These are phyloP conservation scores for Teratosphaeria epicoccoides DNA, from an alignment of 2,329 filamentous ascomycete genomes.

Conservation along the genomic window DNA sequence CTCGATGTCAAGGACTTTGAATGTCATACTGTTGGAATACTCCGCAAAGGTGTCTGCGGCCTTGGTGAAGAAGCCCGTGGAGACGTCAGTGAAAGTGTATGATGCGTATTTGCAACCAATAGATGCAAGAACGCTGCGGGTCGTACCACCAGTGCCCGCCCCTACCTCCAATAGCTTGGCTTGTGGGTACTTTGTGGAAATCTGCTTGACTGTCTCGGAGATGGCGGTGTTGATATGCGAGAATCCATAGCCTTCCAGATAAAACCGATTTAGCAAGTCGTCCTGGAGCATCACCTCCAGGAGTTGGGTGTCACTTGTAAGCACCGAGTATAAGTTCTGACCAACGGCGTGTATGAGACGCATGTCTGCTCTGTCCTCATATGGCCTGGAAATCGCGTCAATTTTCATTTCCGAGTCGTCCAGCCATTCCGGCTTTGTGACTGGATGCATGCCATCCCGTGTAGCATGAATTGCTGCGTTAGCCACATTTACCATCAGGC, in stretches of 20 bases:
- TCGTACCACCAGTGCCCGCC: background rate
- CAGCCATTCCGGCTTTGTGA: no score
- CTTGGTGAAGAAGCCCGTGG: slow-evolving; percentile 30
- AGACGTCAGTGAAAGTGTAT: slow-evolving; percentile 40
- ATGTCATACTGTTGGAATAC: slow-evolving; percentile 21
- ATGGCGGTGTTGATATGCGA: no score
- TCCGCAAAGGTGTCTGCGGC: slow-evolving; percentile 23
- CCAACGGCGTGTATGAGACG: background rate
- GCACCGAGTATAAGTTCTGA: background rate
- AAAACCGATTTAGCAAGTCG: background rate
- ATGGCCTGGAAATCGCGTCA: background rate
- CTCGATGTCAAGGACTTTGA: slow-evolving; percentile 24
- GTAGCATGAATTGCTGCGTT: no score
- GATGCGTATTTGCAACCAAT: background rate
- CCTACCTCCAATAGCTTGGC: background rate
- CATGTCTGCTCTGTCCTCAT: background rate
- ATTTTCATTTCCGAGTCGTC: background rate
- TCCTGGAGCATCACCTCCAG: background rate
- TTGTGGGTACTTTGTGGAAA: no score
- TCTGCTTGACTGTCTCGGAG: no score
- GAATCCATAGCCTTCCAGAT: no score
- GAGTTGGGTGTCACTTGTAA: background rate
- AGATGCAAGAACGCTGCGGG: background rate
- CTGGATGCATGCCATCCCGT: no score
- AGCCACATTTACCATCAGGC: no score